Evolutionary conservation across 306 rosid species (phyloP), one percentile per base, ranked within the genome.

Genomic region (Biancaea sappan): DNA sequence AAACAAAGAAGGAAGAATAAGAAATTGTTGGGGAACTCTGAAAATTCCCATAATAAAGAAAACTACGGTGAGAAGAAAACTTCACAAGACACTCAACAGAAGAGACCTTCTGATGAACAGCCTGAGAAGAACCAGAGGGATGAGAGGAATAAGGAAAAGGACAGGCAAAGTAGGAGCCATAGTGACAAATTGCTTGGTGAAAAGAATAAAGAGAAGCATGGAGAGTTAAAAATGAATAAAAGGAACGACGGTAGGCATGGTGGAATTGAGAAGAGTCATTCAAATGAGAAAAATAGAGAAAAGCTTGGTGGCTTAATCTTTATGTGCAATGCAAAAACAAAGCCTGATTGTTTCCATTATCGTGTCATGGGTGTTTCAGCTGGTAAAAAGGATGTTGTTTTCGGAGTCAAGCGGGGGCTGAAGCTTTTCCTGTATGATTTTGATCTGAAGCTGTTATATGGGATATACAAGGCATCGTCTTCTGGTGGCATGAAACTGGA

Each of bases 311-410:
- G 97, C 58, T 80, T 93, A 79, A 93, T 93, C 75, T 91, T 93
- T 82, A 89, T 91, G 96, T 93, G 98, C 86, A 93, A 79, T 66
- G 87, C 81, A 50, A 93, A 91, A 79, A 93, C 98, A 65, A 93
- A 88, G 78, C 97, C 98, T 0, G 97, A 93, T 81, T 89, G 98
- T 82, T 91, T 93, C 72, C 84, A 19, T 18, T 84, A 89, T 82
- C 56, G 77, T 21, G 82, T 93, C 75, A 86, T 91, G 98, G 97
- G 98, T 74, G 86, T 93, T 81, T 68, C 94, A 22, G 46, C 67
- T 51, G 79, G 80, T 68, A 89, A 89, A 78, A 88, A 78, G 62
- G 97, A 91, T 37, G 11, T 73, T 57, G 96, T 91, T 62, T 38
- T 75, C 77, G 81, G 82, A 48, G 53, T 93, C 70, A 93, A 79